Base-by-base conservation (phyloP, 257 asterid species). In the Capsicum chinense region DNA sequence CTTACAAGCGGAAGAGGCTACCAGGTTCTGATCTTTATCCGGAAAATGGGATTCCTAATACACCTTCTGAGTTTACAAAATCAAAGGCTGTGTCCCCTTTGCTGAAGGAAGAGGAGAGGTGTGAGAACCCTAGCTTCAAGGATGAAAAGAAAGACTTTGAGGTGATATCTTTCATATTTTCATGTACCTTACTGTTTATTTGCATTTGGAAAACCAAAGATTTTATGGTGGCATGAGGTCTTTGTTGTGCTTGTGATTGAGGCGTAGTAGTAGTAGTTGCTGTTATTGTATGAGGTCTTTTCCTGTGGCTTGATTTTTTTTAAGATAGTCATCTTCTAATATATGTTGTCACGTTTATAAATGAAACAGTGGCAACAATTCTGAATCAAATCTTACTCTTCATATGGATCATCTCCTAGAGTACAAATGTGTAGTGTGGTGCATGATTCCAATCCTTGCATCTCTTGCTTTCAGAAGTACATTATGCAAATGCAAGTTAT, bases 1-100 rank as follows among this genome's bases (percentile, higher is more conserved):
- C 98, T 33, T 94, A 94, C 90, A 92, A 91, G 90, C 87, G 97
- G 82, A 91, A 87, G 89, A 86, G 94, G 80, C 87, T 80, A 16
- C 87, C 89, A 17, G 83, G 90, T 83, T 83, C 83, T 21, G 89
- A 85, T 69, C 81, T 71, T 87, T 71, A 83, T 79, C 83, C 16
- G 74, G 26, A 74, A 84, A 79, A 84, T 85, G 84, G 83, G 74
- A 71, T 64, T 66, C 79, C 86, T 63, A 86, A 86, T 86, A 56
- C 62, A 64, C 78, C 86, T 4, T 63, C 73, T 1, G 85, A 79
- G 80, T 64, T 80, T 80, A 64, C 83, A 44, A 83, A 84, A 63
- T 81, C 88, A 16, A 52, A 83, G 66, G 83, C 80, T 0, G 79
- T 79, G 79, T 50, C 50, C 58, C 62, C 86, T 56, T 56, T 80